A percentile compares a stretch with the other conserved stretches of the same genome.
phyloP scores from a whole-genome alignment of 108 stramenopile genomes.

The Cyclotella atomus region DNA sequence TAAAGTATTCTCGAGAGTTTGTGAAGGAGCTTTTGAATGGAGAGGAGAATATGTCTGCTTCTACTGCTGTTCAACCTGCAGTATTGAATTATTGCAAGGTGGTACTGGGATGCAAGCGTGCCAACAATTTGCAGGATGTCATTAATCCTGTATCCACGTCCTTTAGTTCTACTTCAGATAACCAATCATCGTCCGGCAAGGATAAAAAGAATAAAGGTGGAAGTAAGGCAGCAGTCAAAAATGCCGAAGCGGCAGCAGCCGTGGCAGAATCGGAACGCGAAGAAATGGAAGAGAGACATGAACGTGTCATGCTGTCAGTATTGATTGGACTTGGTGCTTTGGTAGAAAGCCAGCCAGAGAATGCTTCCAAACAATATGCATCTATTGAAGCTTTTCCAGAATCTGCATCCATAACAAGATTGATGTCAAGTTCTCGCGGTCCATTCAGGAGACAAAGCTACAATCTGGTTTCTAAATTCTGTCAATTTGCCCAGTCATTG shows the following conservation, averaged over 20 bases:
- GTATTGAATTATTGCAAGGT: slow-evolving; percentile 23
- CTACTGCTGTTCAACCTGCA: slow-evolving; percentile 14
- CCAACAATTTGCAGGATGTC: slow-evolving; percentile 32
- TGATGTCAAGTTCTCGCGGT: slow-evolving; percentile 47
- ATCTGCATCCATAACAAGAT: slow-evolving; percentile 45
- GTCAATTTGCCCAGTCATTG: slow-evolving; percentile 53
- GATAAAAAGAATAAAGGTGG: slow-evolving; percentile 20
- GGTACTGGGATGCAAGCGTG: slow-evolving; percentile 33
- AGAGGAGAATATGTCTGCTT: background rate
- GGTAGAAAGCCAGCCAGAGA: slow-evolving; percentile 24
- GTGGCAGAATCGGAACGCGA: slow-evolving; percentile 58
- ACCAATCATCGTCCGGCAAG: background rate
- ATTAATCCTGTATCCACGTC: slow-evolving; percentile 22
- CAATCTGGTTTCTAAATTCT: slow-evolving; percentile 49
- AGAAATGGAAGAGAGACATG: slow-evolving; percentile 77
- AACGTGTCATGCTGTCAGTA: slow-evolving; percentile 59
- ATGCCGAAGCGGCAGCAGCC: background rate
- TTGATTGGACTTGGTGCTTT: slow-evolving; percentile 32
- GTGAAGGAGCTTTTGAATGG: slow-evolving; percentile 4
- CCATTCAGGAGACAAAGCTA: slow-evolving; percentile 71
- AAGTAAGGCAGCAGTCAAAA: background rate
- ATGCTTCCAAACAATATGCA: background rate
- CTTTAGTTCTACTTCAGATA: background rate
- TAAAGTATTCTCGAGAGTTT: slow-evolving; percentile 21
- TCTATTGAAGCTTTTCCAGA: slow-evolving; percentile 4